Conservation (phyloP, 345 rosid species). For the Passiflora organensis region DNA sequence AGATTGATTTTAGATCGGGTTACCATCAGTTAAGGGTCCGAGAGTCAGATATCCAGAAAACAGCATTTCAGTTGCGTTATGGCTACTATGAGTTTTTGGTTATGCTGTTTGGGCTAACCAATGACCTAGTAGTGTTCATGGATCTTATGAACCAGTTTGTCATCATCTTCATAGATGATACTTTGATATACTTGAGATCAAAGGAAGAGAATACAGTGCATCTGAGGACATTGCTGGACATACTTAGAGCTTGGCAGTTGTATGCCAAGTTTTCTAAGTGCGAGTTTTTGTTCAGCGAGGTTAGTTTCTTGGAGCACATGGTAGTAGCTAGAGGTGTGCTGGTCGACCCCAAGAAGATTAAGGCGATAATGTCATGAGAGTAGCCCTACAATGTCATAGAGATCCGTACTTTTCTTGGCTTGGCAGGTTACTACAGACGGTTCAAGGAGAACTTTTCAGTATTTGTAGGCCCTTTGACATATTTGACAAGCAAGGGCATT, state of each 20-base stretch:
- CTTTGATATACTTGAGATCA: not conserved
- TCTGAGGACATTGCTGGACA: not conserved
- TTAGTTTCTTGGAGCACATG: not conserved
- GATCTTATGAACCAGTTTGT: too few relatives aligned
- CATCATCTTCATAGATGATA: too few relatives aligned
- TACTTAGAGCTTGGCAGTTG: not conserved
- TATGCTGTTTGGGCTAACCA: too few relatives aligned
- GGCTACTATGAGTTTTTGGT: too few relatives aligned
- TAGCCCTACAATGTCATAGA: not conserved
- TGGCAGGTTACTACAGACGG: too few relatives aligned
- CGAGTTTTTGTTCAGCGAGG: not conserved
- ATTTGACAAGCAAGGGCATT: too few relatives aligned
- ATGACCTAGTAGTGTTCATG: too few relatives aligned
- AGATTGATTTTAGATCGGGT: constrained; percentile 1
- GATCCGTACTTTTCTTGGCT: not conserved
- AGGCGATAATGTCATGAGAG: not conserved
- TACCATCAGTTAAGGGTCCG: too few relatives aligned
- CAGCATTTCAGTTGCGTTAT: too few relatives aligned
- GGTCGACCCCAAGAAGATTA: not conserved
- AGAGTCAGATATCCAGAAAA: too few relatives aligned
- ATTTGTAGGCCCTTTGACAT: too few relatives aligned
- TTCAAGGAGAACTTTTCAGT: too few relatives aligned
- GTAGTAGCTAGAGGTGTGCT: not conserved
- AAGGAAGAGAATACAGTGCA: not conserved
- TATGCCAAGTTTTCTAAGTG: not conserved